Evolutionary conservation across 352 stramenopile species (phyloP).

Genomic region (Globisporangium okanoganense): DNA sequence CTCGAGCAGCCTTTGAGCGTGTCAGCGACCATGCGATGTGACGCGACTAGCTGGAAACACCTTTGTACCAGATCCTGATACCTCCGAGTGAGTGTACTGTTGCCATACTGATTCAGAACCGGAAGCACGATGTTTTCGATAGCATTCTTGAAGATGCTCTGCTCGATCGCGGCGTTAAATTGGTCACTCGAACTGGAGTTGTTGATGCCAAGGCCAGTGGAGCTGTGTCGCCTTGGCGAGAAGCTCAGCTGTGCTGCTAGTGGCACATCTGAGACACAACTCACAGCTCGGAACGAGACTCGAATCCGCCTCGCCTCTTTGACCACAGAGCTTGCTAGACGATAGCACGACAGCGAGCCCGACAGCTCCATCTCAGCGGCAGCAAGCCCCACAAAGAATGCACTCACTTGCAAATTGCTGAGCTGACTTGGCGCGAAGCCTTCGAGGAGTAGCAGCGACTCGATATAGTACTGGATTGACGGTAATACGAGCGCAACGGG

Average conservation of each 20-base stretch:
- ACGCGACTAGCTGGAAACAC: slow-evolving; percentile 26
- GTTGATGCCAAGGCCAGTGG: not conserved
- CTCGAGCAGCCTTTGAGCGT: not conserved
- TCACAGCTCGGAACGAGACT: slow-evolving; percentile 1
- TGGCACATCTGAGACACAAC: not conserved
- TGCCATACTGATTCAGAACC: not conserved
- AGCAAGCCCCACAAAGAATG: slow-evolving; percentile 25
- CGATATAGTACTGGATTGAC: slow-evolving; percentile 21
- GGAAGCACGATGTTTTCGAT: slow-evolving; percentile 3
- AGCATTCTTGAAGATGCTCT: slow-evolving; percentile 10
- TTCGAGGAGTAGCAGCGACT: slow-evolving; percentile 26
- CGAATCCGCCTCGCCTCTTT: slow-evolving; percentile 8
- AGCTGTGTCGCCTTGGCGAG: not conserved
- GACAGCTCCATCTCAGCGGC: slow-evolving; percentile 4
- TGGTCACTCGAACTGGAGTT: not conserved
- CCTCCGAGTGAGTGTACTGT: not conserved
- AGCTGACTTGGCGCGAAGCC: slow-evolving; percentile 22
- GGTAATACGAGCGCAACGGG: slow-evolving; percentile 23
- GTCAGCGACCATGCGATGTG: slow-evolving; percentile 20
- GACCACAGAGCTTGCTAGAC: not conserved
- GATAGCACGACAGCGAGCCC: not conserved
- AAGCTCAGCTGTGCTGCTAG: not conserved
- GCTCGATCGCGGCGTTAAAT: slow-evolving; percentile 9
- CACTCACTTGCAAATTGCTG: slow-evolving; percentile 11
- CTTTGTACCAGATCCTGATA: slow-evolving; percentile 11